Percentiles rank a stretch among this genome's conserved stretches.
Evolutionary conservation across 2,329 filamentous ascomycete genomes (phyloP).

Genomic region (Nigrospora oryzae): DNA sequence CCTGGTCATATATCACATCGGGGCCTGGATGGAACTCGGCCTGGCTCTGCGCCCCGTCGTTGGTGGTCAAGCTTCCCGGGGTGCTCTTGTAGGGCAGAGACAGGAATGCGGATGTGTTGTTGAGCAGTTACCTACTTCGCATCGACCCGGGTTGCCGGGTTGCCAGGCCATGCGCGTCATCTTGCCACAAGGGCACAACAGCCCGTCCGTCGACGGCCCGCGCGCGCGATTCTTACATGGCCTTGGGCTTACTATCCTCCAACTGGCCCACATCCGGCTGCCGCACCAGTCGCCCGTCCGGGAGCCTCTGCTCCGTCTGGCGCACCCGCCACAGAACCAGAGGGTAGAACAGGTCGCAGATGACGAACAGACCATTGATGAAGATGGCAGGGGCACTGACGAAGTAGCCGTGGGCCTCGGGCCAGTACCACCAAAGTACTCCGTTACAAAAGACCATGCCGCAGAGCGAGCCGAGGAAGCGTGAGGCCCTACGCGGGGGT

Average conservation of each 20-base stretch:
- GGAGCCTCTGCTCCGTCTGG: constrained; percentile 26
- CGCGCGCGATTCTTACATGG: not conserved
- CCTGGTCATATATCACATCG: no score
- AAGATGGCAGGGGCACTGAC: constrained; percentile 32
- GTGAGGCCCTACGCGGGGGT: constrained; percentile 26
- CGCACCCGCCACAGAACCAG: constrained; percentile 30
- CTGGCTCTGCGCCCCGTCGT: no score
- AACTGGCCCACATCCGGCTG: not conserved
- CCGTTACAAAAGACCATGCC: constrained; percentile 29
- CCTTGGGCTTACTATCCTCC: not conserved
- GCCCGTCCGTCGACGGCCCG: no score
- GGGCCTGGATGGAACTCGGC: no score
- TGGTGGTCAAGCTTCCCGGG: no score
- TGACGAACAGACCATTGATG: constrained; percentile 27
- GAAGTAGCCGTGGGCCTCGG: constrained; percentile 39
- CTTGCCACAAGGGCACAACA: no score
- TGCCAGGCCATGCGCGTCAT: no score
- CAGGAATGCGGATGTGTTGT: no score
- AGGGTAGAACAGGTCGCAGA: constrained; percentile 36
- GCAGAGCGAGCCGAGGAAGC: constrained; percentile 31
- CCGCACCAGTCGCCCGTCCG: constrained; percentile 25
- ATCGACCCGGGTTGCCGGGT: no score
- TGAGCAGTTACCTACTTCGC: no score
- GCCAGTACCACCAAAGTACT: constrained; percentile 41
- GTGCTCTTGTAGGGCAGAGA: no score